These are phyloP conservation scores for Castanopsis chinensis DNA, from an alignment of 306 rosid genomes.

Conservation along the genomic window DNA sequence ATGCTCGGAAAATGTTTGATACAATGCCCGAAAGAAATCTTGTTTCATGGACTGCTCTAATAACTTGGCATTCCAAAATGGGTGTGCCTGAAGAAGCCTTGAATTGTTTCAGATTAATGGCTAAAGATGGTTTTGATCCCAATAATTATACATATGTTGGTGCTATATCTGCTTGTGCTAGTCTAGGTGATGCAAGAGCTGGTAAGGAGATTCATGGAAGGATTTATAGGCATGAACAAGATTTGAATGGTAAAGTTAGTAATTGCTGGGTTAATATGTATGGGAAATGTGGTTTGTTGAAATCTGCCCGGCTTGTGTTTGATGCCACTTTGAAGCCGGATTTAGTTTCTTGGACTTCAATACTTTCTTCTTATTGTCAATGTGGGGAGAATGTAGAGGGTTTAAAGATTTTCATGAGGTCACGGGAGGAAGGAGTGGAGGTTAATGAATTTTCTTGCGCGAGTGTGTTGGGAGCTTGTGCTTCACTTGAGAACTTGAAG, in stretches of 20 bases:
- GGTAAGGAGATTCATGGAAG: constrained; percentile 8
- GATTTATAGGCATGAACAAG: background rate
- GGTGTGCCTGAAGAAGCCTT: background rate
- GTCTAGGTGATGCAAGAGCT: background rate
- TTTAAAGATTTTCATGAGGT: background rate
- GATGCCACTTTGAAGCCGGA: background rate
- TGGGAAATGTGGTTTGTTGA: background rate
- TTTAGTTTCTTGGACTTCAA: background rate
- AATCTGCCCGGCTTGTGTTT: background rate
- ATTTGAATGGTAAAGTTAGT: background rate
- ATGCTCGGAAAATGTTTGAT: constrained; percentile 6
- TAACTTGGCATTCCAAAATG: background rate
- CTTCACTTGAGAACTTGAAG: background rate
- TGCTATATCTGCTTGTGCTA: background rate
- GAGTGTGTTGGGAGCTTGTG: background rate
- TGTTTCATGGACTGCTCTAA: background rate
- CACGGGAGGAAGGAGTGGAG: background rate
- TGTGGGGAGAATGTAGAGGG: background rate
- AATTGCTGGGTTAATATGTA: background rate
- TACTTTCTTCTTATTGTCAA: background rate
- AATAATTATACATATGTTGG: background rate
- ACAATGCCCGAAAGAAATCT: background rate
- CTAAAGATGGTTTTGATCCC: background rate
- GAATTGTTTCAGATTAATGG: constrained; percentile 5
- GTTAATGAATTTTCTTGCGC: background rate